Base-by-base conservation (phyloP, 2,329 filamentous ascomycete genomes). In the Botrytis sinoallii region DNA sequence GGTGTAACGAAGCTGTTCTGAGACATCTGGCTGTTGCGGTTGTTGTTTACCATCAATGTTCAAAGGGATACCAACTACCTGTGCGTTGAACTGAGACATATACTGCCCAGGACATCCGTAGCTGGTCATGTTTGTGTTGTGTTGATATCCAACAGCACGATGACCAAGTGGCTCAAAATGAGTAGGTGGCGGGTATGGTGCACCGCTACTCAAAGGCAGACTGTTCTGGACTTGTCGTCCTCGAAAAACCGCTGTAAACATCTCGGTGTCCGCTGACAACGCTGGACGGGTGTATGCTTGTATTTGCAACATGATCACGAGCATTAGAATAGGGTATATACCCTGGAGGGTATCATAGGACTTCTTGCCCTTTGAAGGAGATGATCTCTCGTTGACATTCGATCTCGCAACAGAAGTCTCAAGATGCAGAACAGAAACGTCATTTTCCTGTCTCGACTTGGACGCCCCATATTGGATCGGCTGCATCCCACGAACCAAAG, bases 311-410 rank as follows among this genome's bases (percentile, higher is more conserved):
- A n/a, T 29, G 4, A 1, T 16, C 52, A 57, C 12, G 52, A 57
- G 14, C 52, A 29, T 57, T n/a, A 29, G n/a, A 14, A 18, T 57
- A 57, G 0, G n/a, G 52, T 4, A 8, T 0, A 9, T 29, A 18
- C 3, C 6, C 5, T 57, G 6, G 0, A 29, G 52, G 0, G n/a
- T 4, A 9, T n/a, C 52, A 9, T 57, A 57, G 0, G 14, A 32
- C 0, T 18, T 55, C 6, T 16, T 57, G 0, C 14, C n/a, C n/a
- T 29, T 57, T 0, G 52, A 57, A 2, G n/a, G 14, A 18, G 52
- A 32, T 0, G 6, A 1, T 0, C 0, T 0, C 1, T 57, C 52
- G 0, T 29, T 2, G 52, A 57, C 0, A 8, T 32, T 29, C 0
- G 29, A 5, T 18, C n/a, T 1, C n/a, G 14, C n/a, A 29, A 57